Conservation (phyloP, 768 basidiomycete species). For the Amanita jacksonii region DNA sequence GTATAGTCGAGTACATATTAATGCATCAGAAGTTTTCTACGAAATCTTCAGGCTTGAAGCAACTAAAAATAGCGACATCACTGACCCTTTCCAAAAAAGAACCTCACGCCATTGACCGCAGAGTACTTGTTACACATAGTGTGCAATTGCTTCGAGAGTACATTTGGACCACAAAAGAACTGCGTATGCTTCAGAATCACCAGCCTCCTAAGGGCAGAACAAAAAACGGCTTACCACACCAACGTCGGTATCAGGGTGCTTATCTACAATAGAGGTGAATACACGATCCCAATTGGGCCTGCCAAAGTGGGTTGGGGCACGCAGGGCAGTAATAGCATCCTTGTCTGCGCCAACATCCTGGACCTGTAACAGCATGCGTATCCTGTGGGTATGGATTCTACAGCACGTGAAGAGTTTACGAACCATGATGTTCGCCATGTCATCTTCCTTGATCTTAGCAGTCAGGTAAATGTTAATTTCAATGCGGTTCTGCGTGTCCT, state of each 20-base stretch:
- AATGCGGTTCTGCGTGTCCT: conserved; percentile 73
- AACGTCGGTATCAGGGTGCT: conserved; percentile 82
- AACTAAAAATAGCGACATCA: neutral
- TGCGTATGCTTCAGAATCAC: conserved; percentile 12
- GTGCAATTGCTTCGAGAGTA: conserved; percentile 64
- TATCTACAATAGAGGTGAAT: conserved; percentile 64
- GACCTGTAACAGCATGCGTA: conserved; percentile 27
- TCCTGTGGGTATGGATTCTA: neutral
- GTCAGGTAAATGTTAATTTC: conserved; percentile 96
- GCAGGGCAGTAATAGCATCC: conserved; percentile 82
- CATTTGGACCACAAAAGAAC: conserved; percentile 85
- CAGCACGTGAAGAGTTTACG: conserved; percentile 22
- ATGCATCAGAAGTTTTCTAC: neutral
- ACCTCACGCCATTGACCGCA: conserved; percentile 62
- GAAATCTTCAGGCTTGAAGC: neutral
- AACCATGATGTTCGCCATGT: conserved; percentile 85
- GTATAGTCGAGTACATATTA: too few species aligned
- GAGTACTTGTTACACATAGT: conserved; percentile 82
- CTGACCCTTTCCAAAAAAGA: conserved; percentile 87
- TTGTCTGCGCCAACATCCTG: conserved; percentile 90
- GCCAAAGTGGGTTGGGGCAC: conserved; percentile 90
- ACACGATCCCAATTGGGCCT: conserved; percentile 80
- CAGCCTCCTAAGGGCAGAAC: neutral
- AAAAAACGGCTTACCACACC: conserved; percentile 54
- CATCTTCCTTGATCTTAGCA: conserved; percentile 70